Percentiles rank a stretch among this genome's conserved stretches.
Conservation (phyloP, 768 basidiomycete genomes). For the Melanogaster broomeanus region DNA sequence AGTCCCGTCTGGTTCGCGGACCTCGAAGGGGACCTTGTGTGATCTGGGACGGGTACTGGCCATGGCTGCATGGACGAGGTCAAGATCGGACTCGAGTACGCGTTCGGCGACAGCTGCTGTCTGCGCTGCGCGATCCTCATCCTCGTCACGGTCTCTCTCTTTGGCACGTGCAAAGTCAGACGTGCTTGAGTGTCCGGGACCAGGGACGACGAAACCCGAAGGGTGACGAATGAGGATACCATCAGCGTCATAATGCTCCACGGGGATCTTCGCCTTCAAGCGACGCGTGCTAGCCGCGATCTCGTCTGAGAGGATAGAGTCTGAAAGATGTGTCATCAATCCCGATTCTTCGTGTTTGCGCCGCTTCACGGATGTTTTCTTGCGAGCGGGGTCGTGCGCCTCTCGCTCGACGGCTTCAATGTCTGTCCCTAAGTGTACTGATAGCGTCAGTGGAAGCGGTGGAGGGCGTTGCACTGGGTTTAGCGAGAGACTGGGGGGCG, state of each 20-base stretch:
- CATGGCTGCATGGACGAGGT: conserved; percentile 17
- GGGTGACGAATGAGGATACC: conserved; percentile 22
- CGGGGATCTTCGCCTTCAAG: conserved; percentile 25
- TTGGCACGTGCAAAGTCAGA: conserved; percentile 26
- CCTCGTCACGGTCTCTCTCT: conserved; percentile 23
- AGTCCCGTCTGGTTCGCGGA: conserved; percentile 37
- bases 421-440: conserved; percentile 1
- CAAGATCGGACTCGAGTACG: conserved; percentile 33
- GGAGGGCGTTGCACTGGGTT: conserved; percentile 1
- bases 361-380: background rate
- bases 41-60: conserved; percentile 22
- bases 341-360: conserved; percentile 11
- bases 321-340: conserved; percentile 24
- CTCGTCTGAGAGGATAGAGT: conserved; percentile 23
- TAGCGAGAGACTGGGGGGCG: background rate
- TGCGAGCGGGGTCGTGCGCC: conserved; percentile 3
- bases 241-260: conserved; percentile 20
- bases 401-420: background rate
- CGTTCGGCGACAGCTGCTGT: conserved; percentile 32
- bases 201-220: conserved; percentile 33
- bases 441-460: conserved; percentile 4
- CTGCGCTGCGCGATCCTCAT: conserved; percentile 22
- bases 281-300: conserved; percentile 31
- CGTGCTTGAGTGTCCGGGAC: conserved; percentile 26
- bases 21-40: conserved; percentile 47